Evolutionary conservation across 495 filamentous ascomycete species (phyloP), one percentile per base, ranked within the genome.

Genomic region (Neurospora sp.): DNA sequence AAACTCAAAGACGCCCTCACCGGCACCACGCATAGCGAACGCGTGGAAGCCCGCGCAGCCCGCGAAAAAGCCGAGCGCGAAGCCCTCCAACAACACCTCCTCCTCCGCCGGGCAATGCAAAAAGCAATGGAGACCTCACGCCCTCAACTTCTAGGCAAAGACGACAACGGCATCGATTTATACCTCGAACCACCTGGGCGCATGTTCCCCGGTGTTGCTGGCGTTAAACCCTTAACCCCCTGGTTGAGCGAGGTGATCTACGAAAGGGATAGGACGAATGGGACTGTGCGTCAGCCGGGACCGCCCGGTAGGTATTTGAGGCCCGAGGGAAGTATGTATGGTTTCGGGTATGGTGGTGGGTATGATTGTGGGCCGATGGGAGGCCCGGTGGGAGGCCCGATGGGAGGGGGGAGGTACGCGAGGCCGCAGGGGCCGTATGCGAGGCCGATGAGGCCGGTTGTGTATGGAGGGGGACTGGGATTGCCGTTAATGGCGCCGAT

Each of bases 1-100:
- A 77, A 75, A 14, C 38, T 81, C 38, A 81, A 81, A 46, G 78
- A 81, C 70, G 71, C 41, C 5, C 42, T 81, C 8, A 81, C 79
- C 0, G 77, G 79, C 1, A 79, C 76, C 0, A 77, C 79, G 12
- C 79, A 79, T 41, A 60, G 70, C 31, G 69, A 81, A 46, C 77
- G 79, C 4, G 74, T 69, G 0, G 69, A 62, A 0, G 78, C 76
- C 1, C 70, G 79, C 1, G 69, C 40, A 2, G 69, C 74, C 16
- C 72, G 75, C 5, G 72, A 73, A 12, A 39, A 49, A 4, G 54
- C 70, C 14, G 78, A 81, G 73, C 69, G 35, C 31, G 77, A 80
- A 39, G 49, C 77, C 39, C 78, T 80, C n/a, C 70, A 70, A 3
- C 78, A 80, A 72, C 78, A 81, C 23, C 75, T 74, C 70, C 35